Evolutionary conservation across 805 yeast genomes (phyloP).

Genomic region (Barnettozyma vustinii): DNA sequence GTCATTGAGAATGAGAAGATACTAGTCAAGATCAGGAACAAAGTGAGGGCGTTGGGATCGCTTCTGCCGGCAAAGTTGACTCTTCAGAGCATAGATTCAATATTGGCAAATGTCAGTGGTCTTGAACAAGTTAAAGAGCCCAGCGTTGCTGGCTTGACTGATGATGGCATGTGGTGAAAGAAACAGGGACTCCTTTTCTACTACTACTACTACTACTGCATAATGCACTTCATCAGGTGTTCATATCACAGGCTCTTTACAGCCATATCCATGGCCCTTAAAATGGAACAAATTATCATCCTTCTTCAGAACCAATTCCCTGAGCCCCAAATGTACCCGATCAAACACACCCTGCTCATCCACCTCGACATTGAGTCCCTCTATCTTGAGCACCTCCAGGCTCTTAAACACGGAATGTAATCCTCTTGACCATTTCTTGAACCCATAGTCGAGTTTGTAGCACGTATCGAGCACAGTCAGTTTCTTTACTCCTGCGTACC

Average conservation of each 20-base stretch:
- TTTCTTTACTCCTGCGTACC: not conserved
- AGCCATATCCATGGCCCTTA: not conserved
- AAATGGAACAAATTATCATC: not conserved
- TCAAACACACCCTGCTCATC: not conserved
- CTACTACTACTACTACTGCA: too few relatives aligned
- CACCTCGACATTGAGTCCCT: not conserved
- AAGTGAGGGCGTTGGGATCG: constrained; percentile 47
- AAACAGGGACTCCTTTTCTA: not conserved
- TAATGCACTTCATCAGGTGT: not conserved
- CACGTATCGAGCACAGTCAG: not conserved
- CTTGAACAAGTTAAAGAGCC: constrained; percentile 15
- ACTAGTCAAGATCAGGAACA: constrained; percentile 53
- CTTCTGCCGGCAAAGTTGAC: constrained; percentile 21
- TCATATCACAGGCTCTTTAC: not conserved
- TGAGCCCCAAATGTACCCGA: not conserved
- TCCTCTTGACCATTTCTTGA: not conserved
- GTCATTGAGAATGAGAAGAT: constrained; percentile 51
- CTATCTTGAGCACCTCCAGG: not conserved
- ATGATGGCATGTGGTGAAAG: constrained; percentile 25
- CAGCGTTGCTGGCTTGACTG: constrained; percentile 18
- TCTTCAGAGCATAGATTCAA: constrained; percentile 14
- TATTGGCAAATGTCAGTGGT: constrained; percentile 12
- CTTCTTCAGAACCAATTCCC: not conserved
- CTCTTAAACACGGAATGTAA: not conserved
- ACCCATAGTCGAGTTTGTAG: not conserved